Evolutionary conservation across 148 eudicot genomes (phyloP).

Genomic region (Silene uniflora): DNA sequence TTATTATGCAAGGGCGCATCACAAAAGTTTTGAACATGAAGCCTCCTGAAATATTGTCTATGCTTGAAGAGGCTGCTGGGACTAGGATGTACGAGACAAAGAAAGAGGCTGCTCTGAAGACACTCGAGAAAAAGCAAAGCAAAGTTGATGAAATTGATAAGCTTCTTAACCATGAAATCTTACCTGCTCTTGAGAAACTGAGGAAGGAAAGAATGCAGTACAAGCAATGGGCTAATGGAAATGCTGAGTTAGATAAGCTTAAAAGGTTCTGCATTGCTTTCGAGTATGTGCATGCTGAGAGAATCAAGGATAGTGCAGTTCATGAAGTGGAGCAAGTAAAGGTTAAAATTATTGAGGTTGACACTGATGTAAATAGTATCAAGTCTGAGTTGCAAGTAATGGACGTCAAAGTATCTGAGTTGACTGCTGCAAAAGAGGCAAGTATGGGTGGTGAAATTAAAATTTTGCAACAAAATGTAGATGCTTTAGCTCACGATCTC

Average conservation of each 20-base stretch:
- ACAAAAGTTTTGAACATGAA: conserved; percentile 98
- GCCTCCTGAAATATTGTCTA: conserved; percentile 97
- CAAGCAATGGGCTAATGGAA: conserved; percentile 96
- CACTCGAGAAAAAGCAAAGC: conserved; percentile 87
- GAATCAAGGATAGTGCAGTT: conserved; percentile 65
- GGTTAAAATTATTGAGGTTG: conserved; percentile 58
- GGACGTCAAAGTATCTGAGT: conserved; percentile 58
- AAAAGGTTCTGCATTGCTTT: conserved; percentile 91
- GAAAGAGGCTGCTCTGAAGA: conserved; percentile 91
- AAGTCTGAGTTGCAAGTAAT: conserved; percentile 58
- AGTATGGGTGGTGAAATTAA: conserved; percentile 85
- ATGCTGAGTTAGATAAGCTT: conserved; percentile 80
- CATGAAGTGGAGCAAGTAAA: conserved; percentile 57
- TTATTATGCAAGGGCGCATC: conserved; percentile 99
- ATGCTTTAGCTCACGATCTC: conserved; percentile 67
- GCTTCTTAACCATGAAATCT: conserved; percentile 84
- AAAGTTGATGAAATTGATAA: conserved; percentile 93
- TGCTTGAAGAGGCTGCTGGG: conserved; percentile 99
- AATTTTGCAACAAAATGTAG: conserved; percentile 65
- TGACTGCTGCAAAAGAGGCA: conserved; percentile 80
- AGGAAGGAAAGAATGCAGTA: conserved; percentile 94
- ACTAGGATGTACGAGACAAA: conserved; percentile 99
- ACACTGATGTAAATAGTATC: conserved; percentile 40
- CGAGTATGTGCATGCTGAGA: conserved; percentile 86
- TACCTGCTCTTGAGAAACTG: conserved; percentile 88